Evolutionary conservation across 140 eudicot genomes (phyloP).

Genomic region (Flaveria floridana): DNA sequence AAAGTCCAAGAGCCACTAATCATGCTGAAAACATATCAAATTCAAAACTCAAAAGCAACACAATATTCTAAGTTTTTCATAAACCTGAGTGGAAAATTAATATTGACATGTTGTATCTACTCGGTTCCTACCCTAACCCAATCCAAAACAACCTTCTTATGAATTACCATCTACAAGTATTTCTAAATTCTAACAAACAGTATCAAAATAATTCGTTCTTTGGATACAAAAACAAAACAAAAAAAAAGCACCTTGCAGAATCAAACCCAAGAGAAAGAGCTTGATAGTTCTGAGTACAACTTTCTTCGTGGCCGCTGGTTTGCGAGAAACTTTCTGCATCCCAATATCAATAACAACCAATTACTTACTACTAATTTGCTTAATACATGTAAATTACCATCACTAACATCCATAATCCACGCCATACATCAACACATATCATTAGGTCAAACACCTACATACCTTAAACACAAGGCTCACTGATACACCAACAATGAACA

Average conservation of each 20-base stretch:
- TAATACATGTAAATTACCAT: not conserved
- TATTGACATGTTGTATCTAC: not conserved
- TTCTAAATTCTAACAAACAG: not conserved
- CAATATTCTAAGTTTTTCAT: not conserved
- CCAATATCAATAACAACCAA: conserved; percentile 4
- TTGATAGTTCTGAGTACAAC: conserved; percentile 59
- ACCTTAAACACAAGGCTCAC: conserved; percentile 73
- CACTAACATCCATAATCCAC: conserved; percentile 3
- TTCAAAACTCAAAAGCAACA: not conserved
- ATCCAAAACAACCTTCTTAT: not conserved
- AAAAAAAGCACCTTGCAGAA: conserved; percentile 67
- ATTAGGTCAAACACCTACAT: conserved; percentile 9
- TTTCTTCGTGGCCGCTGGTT: conserved; percentile 67
- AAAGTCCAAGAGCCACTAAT: not conserved
- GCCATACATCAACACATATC: not conserved
- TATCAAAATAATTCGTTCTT: not conserved
- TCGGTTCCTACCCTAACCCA: conserved; percentile 15
- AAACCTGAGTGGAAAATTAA: not conserved
- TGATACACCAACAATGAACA: conserved; percentile 80
- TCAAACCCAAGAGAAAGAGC: conserved; percentile 70
- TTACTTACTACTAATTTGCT: not conserved
- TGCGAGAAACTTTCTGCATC: conserved; percentile 71
- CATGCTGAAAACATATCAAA: conserved; percentile 23
- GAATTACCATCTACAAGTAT: not conserved
- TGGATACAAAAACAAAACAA: not conserved